These are phyloP conservation scores for Lactarius psammicola DNA, from an alignment of 768 basidiomycete species.

Conservation along the genomic window DNA sequence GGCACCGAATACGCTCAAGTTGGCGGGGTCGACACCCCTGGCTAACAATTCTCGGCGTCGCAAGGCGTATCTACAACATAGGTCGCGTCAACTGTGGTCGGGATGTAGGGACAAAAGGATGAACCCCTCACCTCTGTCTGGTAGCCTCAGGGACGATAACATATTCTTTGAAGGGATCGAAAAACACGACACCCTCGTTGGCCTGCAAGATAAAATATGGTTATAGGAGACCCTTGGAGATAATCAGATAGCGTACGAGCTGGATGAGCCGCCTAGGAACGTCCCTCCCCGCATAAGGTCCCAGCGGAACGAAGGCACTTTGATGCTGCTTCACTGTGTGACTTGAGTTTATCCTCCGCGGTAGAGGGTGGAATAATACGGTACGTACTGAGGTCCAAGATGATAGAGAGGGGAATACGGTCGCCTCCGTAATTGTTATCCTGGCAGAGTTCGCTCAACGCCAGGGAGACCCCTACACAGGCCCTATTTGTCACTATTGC, in stretches of 20 bases:
- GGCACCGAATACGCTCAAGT: conserved; percentile 8
- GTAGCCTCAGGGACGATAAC: conserved; percentile 14
- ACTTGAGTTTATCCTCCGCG: neutral
- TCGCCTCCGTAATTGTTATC: conserved; percentile 8
- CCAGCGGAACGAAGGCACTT: conserved; percentile 17
- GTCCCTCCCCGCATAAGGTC: conserved; percentile 14
- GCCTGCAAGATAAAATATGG: neutral
- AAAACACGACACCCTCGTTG: conserved; percentile 9
- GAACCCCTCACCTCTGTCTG: conserved; percentile 9
- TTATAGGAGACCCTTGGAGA: neutral
- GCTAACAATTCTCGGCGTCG: conserved; percentile 5
- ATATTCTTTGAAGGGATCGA: conserved; percentile 19
- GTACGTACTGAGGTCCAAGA: conserved; percentile 19
- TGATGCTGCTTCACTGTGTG: conserved; percentile 21
- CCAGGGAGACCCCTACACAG: conserved; percentile 10
- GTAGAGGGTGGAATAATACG: neutral
- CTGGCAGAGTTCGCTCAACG: conserved; percentile 20
- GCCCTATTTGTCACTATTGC: neutral
- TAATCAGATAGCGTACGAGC: neutral
- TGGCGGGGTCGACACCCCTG: conserved; percentile 8
- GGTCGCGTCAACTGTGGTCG: neutral
- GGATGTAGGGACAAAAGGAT: neutral
- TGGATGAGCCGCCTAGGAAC: conserved; percentile 21
- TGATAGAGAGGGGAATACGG: conserved; percentile 11
- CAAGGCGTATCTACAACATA: conserved; percentile 2